Evolutionary conservation across 345 rosid genomes (phyloP), one percentile per base, ranked within the genome.

Genomic region (Moricandia moricandioides): DNA sequence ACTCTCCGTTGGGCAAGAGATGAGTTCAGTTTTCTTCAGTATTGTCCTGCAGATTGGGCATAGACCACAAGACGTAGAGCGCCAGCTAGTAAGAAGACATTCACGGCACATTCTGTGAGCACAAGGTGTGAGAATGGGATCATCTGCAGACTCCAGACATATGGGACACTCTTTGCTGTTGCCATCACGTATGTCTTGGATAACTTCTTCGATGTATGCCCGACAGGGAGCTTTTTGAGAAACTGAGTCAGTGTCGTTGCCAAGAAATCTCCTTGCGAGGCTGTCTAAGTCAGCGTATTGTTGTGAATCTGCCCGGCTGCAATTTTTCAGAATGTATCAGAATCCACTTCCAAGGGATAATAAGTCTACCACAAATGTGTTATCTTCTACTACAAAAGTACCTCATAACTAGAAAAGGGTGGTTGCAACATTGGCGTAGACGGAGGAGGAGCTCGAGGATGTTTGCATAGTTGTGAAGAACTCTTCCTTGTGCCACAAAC

Each of bases 321-420:
- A 67, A 49, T 4, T 27, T 33, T 49, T 26, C 7, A 8, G 4
- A 10, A 29, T 2, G 34, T 69, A 51, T 78, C 59, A 59, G 57
- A 78, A 58, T 71, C 47, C 45, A 35, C 59, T 71, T 0, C 31
- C 33, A 16, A 11, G 14, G 30, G 1, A 51, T 5, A 43, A 7
- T 0, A 49, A 64, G 67, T 43, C 8, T 13, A 2, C 65, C 43
- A 45, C 17, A 45, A 45, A 45, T 11, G 17, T 47, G 17, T n/a
- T 45, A 45, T 45, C 17, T 17, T 49, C 55, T 16, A 2, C 65
- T 51, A 45, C 17, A 45, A 45, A 45, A 43, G 33, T 33, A 83
- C 92, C 96, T 84, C 89, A 88, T 83, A 45, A 88, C 91, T 62
- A 88, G 91, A 76, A 79, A 90, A 4, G 91, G 91, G 39, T 88